phyloP scores from a whole-genome alignment of 2,329 filamentous ascomycete species.

The Zopfia rhizophila region DNA sequence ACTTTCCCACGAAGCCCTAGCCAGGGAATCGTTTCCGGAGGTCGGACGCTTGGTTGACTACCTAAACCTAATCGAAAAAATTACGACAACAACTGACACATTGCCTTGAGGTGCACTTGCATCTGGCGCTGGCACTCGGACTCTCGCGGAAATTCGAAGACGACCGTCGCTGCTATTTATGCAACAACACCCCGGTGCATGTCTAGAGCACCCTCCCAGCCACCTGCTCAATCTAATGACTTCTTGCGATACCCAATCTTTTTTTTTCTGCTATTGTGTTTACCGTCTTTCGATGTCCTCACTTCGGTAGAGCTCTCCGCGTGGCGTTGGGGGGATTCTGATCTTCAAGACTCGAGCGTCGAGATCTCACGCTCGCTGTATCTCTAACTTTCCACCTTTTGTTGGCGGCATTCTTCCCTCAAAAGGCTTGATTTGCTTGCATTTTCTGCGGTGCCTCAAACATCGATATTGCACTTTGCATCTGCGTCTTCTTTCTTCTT shows the following conservation, averaged over 20 bases:
- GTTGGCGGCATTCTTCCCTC: conserved; percentile 34
- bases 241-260: conserved; percentile 49
- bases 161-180: no score
- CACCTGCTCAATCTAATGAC: no score
- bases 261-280: conserved; percentile 3
- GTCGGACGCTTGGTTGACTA: conserved; percentile 50
- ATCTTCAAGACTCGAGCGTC: conserved; percentile 32
- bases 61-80: neutral
- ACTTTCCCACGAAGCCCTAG: conserved; percentile 46
- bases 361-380: conserved; percentile 44
- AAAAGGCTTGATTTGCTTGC: conserved; percentile 45
- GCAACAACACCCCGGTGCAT: no score
- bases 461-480: conserved; percentile 16
- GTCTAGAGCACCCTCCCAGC: no score
- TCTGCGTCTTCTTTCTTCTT: conserved; percentile 19
- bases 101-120: no score
- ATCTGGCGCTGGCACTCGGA: no score
- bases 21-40: conserved; percentile 52
- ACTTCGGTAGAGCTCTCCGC: conserved; percentile 33
- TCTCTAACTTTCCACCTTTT: conserved; percentile 26
- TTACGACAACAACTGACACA: no score
- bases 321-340: conserved; percentile 45
- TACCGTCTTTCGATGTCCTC: no score
- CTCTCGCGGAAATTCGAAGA: no score
- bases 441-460: conserved; percentile 30